A percentile compares a stretch with the other conserved stretches of the same genome.
Conservation (phyloP, 805 yeast genomes). For the Danielia oregonensis region DNA sequence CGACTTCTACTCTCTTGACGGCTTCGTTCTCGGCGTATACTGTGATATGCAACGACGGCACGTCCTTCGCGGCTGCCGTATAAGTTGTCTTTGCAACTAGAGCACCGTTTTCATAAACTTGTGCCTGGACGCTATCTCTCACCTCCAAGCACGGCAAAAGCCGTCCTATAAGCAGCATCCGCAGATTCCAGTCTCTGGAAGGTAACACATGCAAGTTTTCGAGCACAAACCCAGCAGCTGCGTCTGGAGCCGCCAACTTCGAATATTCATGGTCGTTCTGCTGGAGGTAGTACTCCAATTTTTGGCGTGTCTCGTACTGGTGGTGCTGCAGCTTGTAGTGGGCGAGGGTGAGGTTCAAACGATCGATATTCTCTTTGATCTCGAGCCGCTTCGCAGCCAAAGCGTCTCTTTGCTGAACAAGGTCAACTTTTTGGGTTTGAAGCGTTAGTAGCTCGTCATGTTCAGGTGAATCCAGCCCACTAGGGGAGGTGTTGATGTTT, state of each 20-base stretch:
- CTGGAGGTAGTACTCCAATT: constrained; percentile 14
- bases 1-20: constrained; percentile 6
- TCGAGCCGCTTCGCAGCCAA: constrained; percentile 6
- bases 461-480: constrained; percentile 6
- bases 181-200: constrained; percentile 28
- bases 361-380: constrained; percentile 8
- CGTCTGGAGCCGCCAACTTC: constrained; percentile 9
- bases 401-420: constrained; percentile 9
- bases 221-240: constrained; percentile 13
- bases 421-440: constrained; percentile 11
- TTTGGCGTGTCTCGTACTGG: constrained; percentile 12
- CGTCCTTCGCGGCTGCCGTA: constrained; percentile 2
- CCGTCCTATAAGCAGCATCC: constrained; percentile 21
- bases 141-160: constrained; percentile 26
- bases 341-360: constrained; percentile 5
- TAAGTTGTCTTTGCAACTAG: constrained; percentile 3
- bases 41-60: constrained; percentile 7
- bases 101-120: constrained; percentile 1
- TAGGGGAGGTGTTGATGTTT: constrained; percentile 1
- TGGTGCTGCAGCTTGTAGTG: constrained; percentile 11
- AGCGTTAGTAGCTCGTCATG: constrained; percentile 10
- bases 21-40: constrained; percentile 8
- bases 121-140: constrained; percentile 1
- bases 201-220: constrained; percentile 33
- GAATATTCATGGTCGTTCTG: constrained; percentile 13